Evolutionary conservation across 176 grass and related monocot species (phyloP).

Genomic region (Secale cereale): DNA sequence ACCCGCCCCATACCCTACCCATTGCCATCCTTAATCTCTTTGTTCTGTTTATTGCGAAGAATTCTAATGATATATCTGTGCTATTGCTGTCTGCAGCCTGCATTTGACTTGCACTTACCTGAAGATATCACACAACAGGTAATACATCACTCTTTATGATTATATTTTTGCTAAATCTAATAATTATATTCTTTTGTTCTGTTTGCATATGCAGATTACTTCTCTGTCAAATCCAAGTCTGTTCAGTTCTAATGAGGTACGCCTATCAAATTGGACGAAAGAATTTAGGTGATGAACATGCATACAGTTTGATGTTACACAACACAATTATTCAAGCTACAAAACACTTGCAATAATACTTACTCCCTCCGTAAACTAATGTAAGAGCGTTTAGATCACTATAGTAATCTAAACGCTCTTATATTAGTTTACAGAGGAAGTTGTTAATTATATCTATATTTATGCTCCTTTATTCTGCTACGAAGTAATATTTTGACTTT

Average conservation of each 20-base stretch:
- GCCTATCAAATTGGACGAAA: neutral
- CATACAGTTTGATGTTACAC: slow-evolving; percentile 10
- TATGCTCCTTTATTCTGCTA: neutral
- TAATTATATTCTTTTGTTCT: slow-evolving; percentile 19
- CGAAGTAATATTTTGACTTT: neutral
- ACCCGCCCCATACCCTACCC: no score
- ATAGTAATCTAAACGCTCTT: no score
- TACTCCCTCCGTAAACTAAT: no score
- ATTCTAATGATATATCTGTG: slow-evolving; percentile 22
- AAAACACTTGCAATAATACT: neutral
- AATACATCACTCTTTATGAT: slow-evolving; percentile 11
- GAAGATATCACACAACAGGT: slow-evolving; percentile 73
- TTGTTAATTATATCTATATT: neutral
- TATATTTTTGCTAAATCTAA: neutral
- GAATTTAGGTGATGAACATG: slow-evolving; percentile 3
- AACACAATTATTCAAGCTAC: neutral
- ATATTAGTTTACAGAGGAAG: no score
- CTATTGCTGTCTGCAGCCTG: slow-evolving; percentile 48
- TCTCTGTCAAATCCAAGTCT: slow-evolving; percentile 76
- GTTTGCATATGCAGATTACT: slow-evolving; percentile 63
- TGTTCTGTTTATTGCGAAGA: slow-evolving; percentile 1
- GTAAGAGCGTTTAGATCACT: no score
- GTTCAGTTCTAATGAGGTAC: slow-evolving; percentile 89
- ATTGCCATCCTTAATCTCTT: no score
- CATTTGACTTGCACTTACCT: slow-evolving; percentile 67